A percentile compares a stretch with the other conserved stretches of the same genome.
phyloP scores from a whole-genome alignment of 1,139 yeast genomes.

The Suhomyces yuchorum region DNA sequence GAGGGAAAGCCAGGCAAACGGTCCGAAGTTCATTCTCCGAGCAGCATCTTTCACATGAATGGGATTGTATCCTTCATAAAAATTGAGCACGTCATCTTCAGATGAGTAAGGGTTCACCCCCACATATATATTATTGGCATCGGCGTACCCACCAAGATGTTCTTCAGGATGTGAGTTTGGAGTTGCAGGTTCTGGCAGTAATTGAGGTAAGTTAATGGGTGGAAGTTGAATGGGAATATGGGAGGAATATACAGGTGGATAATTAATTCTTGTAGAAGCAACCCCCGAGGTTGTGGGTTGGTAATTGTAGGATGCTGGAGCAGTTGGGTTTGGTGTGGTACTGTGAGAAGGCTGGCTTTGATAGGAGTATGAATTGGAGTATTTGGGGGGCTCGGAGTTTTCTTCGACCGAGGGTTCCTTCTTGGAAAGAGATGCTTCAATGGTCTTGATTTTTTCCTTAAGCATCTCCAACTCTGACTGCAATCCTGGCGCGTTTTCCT shows the following conservation, averaged over 20 bases:
- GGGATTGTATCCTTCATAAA: constrained; percentile 27
- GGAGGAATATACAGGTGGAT: constrained; percentile 2
- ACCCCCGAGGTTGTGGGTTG: neutral
- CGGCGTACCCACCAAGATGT: neutral
- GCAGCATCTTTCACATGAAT: constrained; percentile 25
- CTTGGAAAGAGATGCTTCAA: constrained; percentile 41
- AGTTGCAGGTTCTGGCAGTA: neutral
- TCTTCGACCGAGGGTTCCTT: neutral
- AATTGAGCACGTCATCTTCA: constrained; percentile 19
- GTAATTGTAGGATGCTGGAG: neutral
- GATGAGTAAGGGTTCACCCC: constrained; percentile 32
- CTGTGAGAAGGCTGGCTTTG: constrained; percentile 1
- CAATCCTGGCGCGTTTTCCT: neutral
- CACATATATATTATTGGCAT: constrained; percentile 20
- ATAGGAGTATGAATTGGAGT: constrained; percentile 4
- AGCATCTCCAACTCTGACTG: constrained; percentile 28
- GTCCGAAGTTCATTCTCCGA: constrained; percentile 21
- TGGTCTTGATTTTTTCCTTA: constrained; percentile 42
- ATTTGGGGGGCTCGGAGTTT: neutral
- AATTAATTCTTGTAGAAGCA: neutral
- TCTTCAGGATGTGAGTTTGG: neutral
- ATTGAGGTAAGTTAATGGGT: constrained; percentile 11
- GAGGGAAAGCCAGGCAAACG: constrained; percentile 43
- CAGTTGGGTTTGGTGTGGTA: neutral
- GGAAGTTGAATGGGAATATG: constrained; percentile 16